These are phyloP conservation scores for Vigna angularis DNA, from an alignment of 306 rosid genomes.

Conservation along the genomic window DNA sequence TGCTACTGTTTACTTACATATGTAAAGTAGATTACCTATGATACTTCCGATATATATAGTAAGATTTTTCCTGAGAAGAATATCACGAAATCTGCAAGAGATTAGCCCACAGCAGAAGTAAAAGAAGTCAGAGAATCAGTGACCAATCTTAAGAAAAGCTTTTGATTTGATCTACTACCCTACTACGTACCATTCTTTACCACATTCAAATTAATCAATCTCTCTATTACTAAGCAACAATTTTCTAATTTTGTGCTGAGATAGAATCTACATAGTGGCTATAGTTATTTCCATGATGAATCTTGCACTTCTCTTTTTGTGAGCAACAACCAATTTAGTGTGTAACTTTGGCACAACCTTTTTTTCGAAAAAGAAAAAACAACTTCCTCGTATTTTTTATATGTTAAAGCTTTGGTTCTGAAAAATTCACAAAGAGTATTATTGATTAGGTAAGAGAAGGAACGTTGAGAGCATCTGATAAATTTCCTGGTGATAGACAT, in stretches of 20 bases:
- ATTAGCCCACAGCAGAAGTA: too few relatives aligned
- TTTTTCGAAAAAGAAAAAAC: not conserved
- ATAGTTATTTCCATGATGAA: not conserved
- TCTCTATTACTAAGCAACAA: not conserved
- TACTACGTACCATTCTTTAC: too few relatives aligned
- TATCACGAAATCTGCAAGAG: too few relatives aligned
- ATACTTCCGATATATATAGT: too few relatives aligned
- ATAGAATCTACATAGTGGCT: not conserved
- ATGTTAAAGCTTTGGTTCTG: slow-evolving; percentile 19
- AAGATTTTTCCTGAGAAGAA: too few relatives aligned
- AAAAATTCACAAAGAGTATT: slow-evolving; percentile 3
- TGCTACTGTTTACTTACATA: not conserved
- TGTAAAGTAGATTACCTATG: not conserved
- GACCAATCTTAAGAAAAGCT: not conserved
- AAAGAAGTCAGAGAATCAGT: not conserved
- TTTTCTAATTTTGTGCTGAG: not conserved
- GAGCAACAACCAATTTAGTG: slow-evolving; percentile 1
- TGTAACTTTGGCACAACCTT: not conserved
- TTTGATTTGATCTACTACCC: not conserved
- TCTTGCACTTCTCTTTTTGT: not conserved
- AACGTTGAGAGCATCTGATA: slow-evolving; percentile 66
- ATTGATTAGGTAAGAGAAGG: slow-evolving; percentile 62
- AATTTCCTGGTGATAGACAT: slow-evolving; percentile 67
- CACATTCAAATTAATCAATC: not conserved
- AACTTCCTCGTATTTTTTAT: not conserved